Conservation (phyloP, 768 basidiomycete species). For the Arthromyces matolae region DNA sequence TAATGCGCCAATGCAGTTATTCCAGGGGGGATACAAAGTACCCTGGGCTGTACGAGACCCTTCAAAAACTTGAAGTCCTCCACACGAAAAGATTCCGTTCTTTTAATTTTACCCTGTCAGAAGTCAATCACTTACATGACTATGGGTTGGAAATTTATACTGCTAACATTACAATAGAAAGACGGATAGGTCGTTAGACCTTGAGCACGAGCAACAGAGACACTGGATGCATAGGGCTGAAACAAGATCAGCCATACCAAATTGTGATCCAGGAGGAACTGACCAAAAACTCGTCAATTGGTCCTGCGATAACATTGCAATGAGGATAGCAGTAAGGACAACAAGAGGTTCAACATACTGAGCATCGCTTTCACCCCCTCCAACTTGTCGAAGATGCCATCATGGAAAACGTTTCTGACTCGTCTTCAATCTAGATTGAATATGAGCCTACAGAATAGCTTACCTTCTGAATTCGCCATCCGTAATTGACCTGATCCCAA, state of each 20-base stretch:
- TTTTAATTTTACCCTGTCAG: slow-evolving; percentile 57
- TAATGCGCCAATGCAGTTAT: slow-evolving; percentile 9
- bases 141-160: not conserved
- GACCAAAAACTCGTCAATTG: no score
- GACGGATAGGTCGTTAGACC: no score
- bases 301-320: slow-evolving; percentile 28
- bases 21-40: slow-evolving; percentile 16
- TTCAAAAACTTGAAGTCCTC: slow-evolving; percentile 63
- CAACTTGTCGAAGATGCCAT: slow-evolving; percentile 67
- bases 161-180: slow-evolving; percentile 41
- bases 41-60: slow-evolving; percentile 51
- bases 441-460: no score
- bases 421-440: slow-evolving; percentile 1
- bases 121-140: slow-evolving; percentile 19
- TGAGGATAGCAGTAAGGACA: not conserved
- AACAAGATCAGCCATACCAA: no score
- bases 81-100: slow-evolving; percentile 57
- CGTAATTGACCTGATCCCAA: slow-evolving; percentile 57
- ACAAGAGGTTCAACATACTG: slow-evolving; percentile 32
- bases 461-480: slow-evolving; percentile 55
- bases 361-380: slow-evolving; percentile 58
- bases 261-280: no score
- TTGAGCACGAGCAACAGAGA: no score
- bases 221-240: no score
- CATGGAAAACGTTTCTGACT: slow-evolving; percentile 53